Percentiles rank a stretch among this genome's conserved stretches.
Conservation (phyloP, 2,329 filamentous ascomycete species). For the Niveomyces coronatus region DNA sequence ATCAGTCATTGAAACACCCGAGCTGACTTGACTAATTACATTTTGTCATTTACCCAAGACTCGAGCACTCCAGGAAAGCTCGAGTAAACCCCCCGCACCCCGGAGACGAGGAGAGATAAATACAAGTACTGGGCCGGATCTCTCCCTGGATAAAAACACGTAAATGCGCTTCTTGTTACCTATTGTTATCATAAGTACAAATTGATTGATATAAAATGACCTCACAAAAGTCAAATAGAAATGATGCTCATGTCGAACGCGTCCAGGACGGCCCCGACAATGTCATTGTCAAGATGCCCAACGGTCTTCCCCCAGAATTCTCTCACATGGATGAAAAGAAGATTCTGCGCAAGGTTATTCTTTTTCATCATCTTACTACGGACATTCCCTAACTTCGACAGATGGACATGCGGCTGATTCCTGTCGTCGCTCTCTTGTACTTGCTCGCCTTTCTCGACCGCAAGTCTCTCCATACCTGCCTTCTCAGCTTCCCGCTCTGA, state of each 20-base stretch:
- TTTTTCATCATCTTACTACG: not conserved
- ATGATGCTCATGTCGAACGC: constrained; percentile 3
- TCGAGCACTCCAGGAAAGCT: too few species aligned
- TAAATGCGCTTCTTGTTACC: too few species aligned
- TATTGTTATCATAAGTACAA: too few species aligned
- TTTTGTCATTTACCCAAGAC: too few species aligned
- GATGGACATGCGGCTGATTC: constrained; percentile 37
- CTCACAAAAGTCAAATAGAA: not conserved
- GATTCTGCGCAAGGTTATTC: constrained; percentile 36
- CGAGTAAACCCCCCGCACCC: too few species aligned
- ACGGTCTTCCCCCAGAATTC: constrained; percentile 9
- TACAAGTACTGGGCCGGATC: too few species aligned
- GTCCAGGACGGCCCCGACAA: not conserved
- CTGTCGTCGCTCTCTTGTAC: constrained; percentile 52
- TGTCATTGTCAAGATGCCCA: not conserved
- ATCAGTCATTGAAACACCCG: too few species aligned
- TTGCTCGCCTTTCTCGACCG: constrained; percentile 54
- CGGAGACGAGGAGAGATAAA: too few species aligned
- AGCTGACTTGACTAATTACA: too few species aligned
- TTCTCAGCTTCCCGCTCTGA: constrained; percentile 1
- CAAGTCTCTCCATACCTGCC: constrained; percentile 7
- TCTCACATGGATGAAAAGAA: constrained; percentile 39
- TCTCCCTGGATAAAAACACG: too few species aligned
- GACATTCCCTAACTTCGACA: constrained; percentile 11
- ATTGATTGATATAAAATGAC: constrained; percentile 4